These are phyloP conservation scores for Geoglossum cookeanum DNA, from an alignment of 2,329 filamentous ascomycete species.

Conservation along the genomic window DNA sequence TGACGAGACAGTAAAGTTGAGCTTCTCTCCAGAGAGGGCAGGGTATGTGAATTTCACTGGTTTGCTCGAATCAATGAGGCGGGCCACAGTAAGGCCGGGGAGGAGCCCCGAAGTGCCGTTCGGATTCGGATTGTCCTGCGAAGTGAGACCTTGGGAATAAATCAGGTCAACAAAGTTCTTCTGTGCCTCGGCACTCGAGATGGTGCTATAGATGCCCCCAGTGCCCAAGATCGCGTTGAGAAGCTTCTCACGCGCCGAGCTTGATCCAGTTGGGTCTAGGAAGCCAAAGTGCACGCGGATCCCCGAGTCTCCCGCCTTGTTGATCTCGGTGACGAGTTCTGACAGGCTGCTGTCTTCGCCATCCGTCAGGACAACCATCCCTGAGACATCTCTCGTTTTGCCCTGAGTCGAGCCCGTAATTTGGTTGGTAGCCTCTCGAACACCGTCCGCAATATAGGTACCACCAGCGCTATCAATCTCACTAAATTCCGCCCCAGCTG, in stretches of 20 bases:
- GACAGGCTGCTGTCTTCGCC: neutral
- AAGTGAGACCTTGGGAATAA: neutral
- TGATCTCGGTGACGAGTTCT: neutral
- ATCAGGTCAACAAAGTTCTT: neutral
- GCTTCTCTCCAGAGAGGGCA: neutral
- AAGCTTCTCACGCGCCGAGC: neutral
- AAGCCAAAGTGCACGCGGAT: neutral
- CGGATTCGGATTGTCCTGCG: neutral
- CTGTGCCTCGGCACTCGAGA: neutral
- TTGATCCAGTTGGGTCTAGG: neutral
- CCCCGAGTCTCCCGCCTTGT: neutral
- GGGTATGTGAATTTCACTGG: neutral
- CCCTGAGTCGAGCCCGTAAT: constrained; percentile 2
- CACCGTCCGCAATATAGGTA: constrained; percentile 8
- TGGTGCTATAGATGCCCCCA: neutral
- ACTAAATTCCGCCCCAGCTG: constrained; percentile 6
- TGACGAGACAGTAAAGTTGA: neutral
- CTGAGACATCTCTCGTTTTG: neutral
- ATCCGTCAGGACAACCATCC: neutral
- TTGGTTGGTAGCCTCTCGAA: constrained; percentile 7
- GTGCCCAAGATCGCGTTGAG: neutral
- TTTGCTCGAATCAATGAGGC: neutral
- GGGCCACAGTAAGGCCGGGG: neutral
- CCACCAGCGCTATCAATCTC: constrained; percentile 6
- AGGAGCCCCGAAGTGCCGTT: neutral